Base-by-base conservation (phyloP, 73 alveolate genomes). In the Paramecium biaurelia region DNA sequence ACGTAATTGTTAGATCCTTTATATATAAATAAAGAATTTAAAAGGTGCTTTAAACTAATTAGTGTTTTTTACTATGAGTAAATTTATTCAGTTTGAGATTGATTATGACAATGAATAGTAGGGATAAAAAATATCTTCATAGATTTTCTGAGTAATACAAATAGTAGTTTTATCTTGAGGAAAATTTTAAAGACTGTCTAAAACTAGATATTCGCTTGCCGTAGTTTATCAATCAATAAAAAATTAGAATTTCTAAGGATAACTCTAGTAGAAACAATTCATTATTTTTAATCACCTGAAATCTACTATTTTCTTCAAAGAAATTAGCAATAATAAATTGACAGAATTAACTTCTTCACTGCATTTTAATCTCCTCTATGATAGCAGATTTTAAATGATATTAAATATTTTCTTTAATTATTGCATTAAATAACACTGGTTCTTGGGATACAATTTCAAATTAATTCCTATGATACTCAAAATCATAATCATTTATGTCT, bases 381-480 rank as follows among this genome's bases (percentile, higher is more conserved):
- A 97, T 82, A 7, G 97, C 92, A 30, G 86, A 47, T 85, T 95
- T 93, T 15, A 85, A 38, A 28, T 95, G 95, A 56, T 86, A 93
- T 37, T 94, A 57, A 11, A 94, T 85, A 85, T 94, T 96, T 42
- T 94, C 97, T 92, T 79, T 92, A 21, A 96, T 94, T 9, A 94
- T 58, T 53, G 87, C 93, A 67, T 96, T 95, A 76, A 96, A 95
- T 53, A 96, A 85, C 6, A 96, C 97, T 10, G 99, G 99, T 84
- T 96, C 99, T 93, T 96, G 94, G 57, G 97, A 94, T 6, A 96
- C 99, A 84, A 94, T 92, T 23, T 98, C 98, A 42, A 97, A 92
- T 68, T 96, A 79, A 38, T 90, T 30, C 68, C 98, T 94, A 7
- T 86, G 86, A 56, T 85, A 59, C 85, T 92, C 53, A 76, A 96